These are phyloP conservation scores for Dysphania ambrosioides DNA, from an alignment of 148 eudicot species.

Conservation along the genomic window DNA sequence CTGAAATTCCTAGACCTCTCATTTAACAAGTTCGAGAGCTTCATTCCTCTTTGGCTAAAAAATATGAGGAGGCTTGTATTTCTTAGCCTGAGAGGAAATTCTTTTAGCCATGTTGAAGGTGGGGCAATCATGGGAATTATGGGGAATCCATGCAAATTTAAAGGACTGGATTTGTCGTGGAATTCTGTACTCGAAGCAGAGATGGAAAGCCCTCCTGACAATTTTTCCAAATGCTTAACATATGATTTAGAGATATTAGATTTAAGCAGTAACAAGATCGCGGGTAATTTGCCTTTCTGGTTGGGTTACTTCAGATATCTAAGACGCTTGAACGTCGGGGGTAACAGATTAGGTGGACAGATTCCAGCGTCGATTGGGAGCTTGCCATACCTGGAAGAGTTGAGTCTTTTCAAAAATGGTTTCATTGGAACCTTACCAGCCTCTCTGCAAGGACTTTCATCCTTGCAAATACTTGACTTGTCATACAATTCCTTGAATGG, in stretches of 20 bases:
- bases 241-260: background rate
- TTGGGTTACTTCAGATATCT: background rate
- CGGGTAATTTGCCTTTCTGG: constrained; percentile 15
- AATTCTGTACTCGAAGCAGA: constrained; percentile 5
- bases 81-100: background rate
- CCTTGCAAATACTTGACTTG: background rate
- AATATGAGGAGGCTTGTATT: constrained; percentile 9
- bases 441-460: background rate
- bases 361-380: background rate
- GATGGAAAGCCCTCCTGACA: background rate
- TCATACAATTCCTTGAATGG: constrained; percentile 2
- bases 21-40: background rate
- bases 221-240: background rate
- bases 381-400: background rate
- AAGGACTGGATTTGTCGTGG: background rate
- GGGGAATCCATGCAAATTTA: constrained; percentile 11
- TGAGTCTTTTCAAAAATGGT: background rate
- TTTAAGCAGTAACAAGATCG: background rate
- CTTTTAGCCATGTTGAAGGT: constrained; percentile 18
- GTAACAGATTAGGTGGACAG: background rate
- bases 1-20: constrained; percentile 23
- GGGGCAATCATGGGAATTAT: constrained; percentile 11
- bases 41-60: constrained; percentile 18
- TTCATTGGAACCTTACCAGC: background rate
- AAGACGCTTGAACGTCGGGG: background rate